Evolutionary conservation across 805 yeast genomes (phyloP), one percentile per base, ranked within the genome.

Genomic region (Metschnikowia proteae): DNA sequence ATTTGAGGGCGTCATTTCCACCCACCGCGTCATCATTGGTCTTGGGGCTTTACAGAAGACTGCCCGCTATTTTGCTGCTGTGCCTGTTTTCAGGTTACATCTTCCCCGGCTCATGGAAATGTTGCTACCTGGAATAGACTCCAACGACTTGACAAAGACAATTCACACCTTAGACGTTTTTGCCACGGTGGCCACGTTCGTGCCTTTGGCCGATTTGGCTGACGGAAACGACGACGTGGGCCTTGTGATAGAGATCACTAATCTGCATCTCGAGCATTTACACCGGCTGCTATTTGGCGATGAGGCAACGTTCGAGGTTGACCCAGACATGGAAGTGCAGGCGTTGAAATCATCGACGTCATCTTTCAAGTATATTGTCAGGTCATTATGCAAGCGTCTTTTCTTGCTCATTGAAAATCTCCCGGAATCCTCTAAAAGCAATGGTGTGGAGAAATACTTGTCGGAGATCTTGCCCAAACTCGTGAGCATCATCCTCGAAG

Each of bases 61-160:
- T 23, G 77, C 85, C 1, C 75, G 95, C 47, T 83, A 78, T 51
- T 80, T 94, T 74, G 83, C 86, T 0, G 61, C 69, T 5, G 73
- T 79, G 2, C 84, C 84, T 1, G 65, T 81, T 1, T 88, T 78
- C 60, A 71, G 96, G 38, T 82, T 88, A 9, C 99, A 94, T 59
- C 69, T 89, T 9, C 81, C 95, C 0, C 79, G 95, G 46, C 70
- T 94, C 11, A 62, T 91, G 35, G 79, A 83, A 27, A 74, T 88
- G 64, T 70, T 84, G 2, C 63, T 90, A 6, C 87, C 90, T 0
- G 96, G 94, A 29, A 82, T 94, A 28, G 98, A 94, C 62, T 80
- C 91, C 0, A 94, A 91, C 62, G 99, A 94, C 64, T 74, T 89
- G 43, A 75, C 73, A 10, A 80, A 91, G 60, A 84, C 96, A 0